Conservation (phyloP, 306 rosid genomes). For the Vicia faba region DNA sequence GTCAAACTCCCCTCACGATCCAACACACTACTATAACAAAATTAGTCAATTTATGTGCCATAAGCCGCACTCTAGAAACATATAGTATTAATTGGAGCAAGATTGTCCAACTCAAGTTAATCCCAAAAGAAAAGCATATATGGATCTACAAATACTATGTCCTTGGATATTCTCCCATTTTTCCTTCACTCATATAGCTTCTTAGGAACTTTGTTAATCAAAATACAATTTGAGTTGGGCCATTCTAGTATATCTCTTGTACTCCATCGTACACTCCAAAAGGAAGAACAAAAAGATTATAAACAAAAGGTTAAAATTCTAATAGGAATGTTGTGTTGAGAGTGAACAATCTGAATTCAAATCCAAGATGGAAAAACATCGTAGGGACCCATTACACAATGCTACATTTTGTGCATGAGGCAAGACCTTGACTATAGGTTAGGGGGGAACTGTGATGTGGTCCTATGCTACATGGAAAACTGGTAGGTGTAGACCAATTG, state of each 20-base stretch:
- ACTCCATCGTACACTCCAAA: constrained; percentile 19
- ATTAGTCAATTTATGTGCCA: too few relatives aligned
- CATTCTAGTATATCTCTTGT: constrained; percentile 24
- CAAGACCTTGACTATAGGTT: neutral
- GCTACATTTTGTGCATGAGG: constrained; percentile 28
- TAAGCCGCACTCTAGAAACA: neutral
- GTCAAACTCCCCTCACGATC: too few relatives aligned
- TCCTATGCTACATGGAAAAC: constrained; percentile 25
- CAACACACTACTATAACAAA: too few relatives aligned
- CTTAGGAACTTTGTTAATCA: constrained; percentile 1
- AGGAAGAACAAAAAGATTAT: neutral
- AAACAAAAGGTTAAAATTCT: constrained; percentile 13
- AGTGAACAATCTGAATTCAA: constrained; percentile 23
- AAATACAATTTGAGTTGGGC: constrained; percentile 22
- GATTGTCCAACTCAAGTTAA: neutral
- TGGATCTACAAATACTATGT: neutral
- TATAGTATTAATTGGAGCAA: neutral
- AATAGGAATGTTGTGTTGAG: constrained; percentile 25
- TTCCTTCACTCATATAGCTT: neutral
- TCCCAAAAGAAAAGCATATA: constrained; percentile 20
- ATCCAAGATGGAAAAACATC: constrained; percentile 34
- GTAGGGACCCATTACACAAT: constrained; percentile 31
- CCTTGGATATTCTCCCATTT: neutral
- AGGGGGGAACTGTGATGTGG: constrained; percentile 36
- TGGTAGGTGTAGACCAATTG: constrained; percentile 30